Evolutionary conservation across 1,139 yeast species (phyloP).

Genomic region (Sugiyamaella neomexicana): DNA sequence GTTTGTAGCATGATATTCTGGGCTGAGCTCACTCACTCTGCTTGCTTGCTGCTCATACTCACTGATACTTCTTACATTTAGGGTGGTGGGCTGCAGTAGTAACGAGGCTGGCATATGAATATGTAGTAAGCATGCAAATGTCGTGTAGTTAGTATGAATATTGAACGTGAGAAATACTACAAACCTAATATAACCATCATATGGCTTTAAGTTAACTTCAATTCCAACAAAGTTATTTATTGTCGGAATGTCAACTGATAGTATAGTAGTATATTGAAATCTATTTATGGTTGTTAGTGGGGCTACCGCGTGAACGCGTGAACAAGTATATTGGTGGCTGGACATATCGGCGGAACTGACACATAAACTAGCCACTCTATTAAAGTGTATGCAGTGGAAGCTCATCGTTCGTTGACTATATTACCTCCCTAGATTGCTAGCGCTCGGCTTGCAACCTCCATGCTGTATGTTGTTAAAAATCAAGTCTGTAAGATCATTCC

Average conservation of each 20-base stretch:
- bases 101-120: background rate
- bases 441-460: too few species aligned
- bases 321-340: background rate
- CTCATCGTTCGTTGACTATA: too few species aligned
- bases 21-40: too few species aligned
- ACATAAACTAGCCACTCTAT: background rate
- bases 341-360: background rate
- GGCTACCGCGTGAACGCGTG: background rate
- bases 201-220: background rate
- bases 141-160: background rate
- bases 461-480: background rate
- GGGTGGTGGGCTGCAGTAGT: slow-evolving; percentile 5
- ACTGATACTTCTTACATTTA: background rate
- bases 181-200: too few species aligned
- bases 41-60: background rate
- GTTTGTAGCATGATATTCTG: too few species aligned
- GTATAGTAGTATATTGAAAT: too few species aligned
- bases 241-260: background rate
- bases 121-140: background rate
- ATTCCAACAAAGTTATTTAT: background rate
- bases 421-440: too few species aligned
- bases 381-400: background rate
- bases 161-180: too few species aligned
- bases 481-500: background rate
- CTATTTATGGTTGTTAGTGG: too few species aligned